Conservation (phyloP, 1,139 yeast species). For the Hanseniaspora gamundiae region DNA sequence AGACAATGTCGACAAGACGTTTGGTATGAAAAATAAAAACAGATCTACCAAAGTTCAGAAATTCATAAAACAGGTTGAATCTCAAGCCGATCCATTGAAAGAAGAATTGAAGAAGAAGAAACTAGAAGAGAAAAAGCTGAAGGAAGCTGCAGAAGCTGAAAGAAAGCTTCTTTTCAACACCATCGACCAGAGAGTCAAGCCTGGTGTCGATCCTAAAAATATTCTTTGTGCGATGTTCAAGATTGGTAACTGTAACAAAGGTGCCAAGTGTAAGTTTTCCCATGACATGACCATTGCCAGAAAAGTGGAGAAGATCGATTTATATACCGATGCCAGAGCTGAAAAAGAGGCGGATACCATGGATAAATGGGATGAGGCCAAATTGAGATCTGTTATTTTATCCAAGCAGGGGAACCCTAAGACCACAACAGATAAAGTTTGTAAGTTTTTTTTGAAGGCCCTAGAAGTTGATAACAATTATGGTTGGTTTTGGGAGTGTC, state of each 20-base stretch:
- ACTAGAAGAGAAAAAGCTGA: constrained; percentile 83
- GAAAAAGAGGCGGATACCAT: constrained; percentile 74
- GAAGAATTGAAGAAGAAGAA: constrained; percentile 67
- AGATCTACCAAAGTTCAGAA: constrained; percentile 86
- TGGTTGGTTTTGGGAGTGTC: constrained; percentile 99
- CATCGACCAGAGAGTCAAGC: constrained; percentile 79
- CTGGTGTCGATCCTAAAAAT: constrained; percentile 96
- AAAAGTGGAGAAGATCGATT: constrained; percentile 80
- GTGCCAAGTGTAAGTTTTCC: constrained; percentile 84
- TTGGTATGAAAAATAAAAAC: constrained; percentile 89
- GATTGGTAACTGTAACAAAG: constrained; percentile 82
- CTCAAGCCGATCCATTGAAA: constrained; percentile 57
- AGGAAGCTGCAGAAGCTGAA: constrained; percentile 84
- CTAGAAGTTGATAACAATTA: constrained; percentile 57
- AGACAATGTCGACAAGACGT: constrained; percentile 78
- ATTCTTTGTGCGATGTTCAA: constrained; percentile 85
- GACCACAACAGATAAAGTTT: constrained; percentile 90
- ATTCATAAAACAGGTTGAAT: constrained; percentile 66
- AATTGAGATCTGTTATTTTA: constrained; percentile 69
- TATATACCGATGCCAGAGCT: constrained; percentile 78
- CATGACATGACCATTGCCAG: constrained; percentile 84
- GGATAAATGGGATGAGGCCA: constrained; percentile 97
- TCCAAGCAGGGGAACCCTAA: constrained; percentile 92
- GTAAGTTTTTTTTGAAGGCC: constrained; percentile 63
- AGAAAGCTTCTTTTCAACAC: constrained; percentile 58